Base-by-base conservation (phyloP, 1,139 yeast species). In the Fermentozyma sake region DNA sequence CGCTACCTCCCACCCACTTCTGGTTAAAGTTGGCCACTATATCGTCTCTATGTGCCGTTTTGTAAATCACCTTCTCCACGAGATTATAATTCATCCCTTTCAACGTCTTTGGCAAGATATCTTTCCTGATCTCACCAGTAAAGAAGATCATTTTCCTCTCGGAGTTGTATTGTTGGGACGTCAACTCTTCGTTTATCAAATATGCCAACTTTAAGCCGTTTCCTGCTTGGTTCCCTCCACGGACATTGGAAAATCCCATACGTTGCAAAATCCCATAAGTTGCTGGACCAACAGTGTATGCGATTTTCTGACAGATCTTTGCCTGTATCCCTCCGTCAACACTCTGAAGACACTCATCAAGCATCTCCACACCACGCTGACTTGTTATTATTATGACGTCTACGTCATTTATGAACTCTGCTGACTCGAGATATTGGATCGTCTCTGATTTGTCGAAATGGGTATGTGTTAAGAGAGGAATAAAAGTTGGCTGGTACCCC, bases 211-310 rank as follows among this genome's bases (percentile, higher is more conserved):
- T 62, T 5, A 68, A 57, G 1, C 96, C 96, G 50, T 86, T 87
- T 0, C 97, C 97, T 2, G 95, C 86, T 7, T 73, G 57, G 2
- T 50, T 52, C 1, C 89, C 95, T 3, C 96, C 96, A 34, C 76
- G 57, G 0, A 91, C 71, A 37, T 77, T 69, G 1, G 35, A 46
- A 47, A 87, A 89, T 1, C 96, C 96, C 16, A 76, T 57, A 5
- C 64, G 59, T 4, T 50, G 39, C 11, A 89, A 55, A n/a, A 81
- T 76, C 12, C 62, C 61, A 14, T 68, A 71, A 0, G 97, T 89
- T 0, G 96, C 91, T 1, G 96, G 96, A 0, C 97, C 97, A 5
- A 91, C 96, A 0, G 96, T 86, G 46, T 79, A 91, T 0, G 80
- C 80, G 0, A 79, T 70, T 42, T 75, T 76, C 1, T 41, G 30